phyloP scores from a whole-genome alignment of 371 early-diverging fungal species.

The Rhizopus sp. region DNA sequence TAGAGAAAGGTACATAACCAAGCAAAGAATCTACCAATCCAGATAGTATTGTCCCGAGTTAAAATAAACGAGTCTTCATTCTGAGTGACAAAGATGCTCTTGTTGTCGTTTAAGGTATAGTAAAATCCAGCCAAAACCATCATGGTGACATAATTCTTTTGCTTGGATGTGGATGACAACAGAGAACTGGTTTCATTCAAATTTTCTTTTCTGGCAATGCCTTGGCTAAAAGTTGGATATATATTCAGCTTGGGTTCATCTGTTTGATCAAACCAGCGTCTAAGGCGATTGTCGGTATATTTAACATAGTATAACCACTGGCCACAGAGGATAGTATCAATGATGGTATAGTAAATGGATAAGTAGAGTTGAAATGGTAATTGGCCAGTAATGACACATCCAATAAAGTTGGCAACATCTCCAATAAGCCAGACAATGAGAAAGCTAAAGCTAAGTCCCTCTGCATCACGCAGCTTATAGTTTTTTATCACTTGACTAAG shows the following conservation, averaged over 20 bases:
- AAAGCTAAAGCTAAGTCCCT: constrained; percentile 61
- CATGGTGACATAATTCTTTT: constrained; percentile 23
- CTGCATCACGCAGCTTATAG: constrained; percentile 52
- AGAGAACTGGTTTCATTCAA: constrained; percentile 20
- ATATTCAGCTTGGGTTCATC: constrained; percentile 13
- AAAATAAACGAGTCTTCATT: neutral
- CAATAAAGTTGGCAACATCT: constrained; percentile 71
- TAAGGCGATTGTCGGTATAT: constrained; percentile 34
- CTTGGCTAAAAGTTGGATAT: neutral
- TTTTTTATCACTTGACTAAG: constrained; percentile 67
- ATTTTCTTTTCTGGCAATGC: constrained; percentile 5
- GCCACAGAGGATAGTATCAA: constrained; percentile 42
- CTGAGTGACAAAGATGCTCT: constrained; percentile 9
- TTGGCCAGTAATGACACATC: constrained; percentile 69
- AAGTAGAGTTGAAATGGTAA: constrained; percentile 68
- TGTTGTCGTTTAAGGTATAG: constrained; percentile 7
- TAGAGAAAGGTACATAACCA: constrained; percentile 73
- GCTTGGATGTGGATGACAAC: constrained; percentile 12
- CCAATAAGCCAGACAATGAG: constrained; percentile 66
- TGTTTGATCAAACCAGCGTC: constrained; percentile 34
- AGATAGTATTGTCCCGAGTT: constrained; percentile 15
- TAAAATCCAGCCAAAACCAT: constrained; percentile 18
- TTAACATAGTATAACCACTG: constrained; percentile 53
- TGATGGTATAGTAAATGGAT: constrained; percentile 42
- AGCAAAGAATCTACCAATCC: constrained; percentile 65